Conservation (phyloP, 768 basidiomycete genomes). For the Neoboletus magnificus region DNA sequence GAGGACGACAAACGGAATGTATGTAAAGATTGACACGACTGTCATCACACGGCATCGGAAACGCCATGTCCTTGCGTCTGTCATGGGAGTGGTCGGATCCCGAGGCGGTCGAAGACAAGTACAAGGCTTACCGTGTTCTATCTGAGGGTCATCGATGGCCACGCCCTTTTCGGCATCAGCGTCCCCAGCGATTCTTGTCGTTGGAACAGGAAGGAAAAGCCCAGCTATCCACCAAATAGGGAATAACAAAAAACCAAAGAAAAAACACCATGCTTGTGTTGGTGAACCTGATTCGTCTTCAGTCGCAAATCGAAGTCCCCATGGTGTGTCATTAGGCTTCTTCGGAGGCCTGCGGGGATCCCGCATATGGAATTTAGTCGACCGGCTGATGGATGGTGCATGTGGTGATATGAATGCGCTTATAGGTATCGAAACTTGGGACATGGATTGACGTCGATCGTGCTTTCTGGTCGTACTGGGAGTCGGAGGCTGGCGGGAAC, state of each 20-base stretch:
- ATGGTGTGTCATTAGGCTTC: constrained; percentile 52
- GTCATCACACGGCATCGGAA: constrained; percentile 73
- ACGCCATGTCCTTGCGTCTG: constrained; percentile 75
- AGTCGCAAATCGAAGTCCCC: constrained; percentile 56
- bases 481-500: constrained; percentile 28
- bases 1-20: constrained; percentile 75
- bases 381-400: constrained; percentile 64
- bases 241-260: constrained; percentile 60
- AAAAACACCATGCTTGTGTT: constrained; percentile 75
- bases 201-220: constrained; percentile 51
- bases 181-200: constrained; percentile 59
- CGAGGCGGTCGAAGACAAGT: not conserved
- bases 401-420: constrained; percentile 76
- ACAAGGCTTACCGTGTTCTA: constrained; percentile 61
- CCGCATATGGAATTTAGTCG: constrained; percentile 71
- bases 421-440: constrained; percentile 74
- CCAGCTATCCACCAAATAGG: constrained; percentile 66
- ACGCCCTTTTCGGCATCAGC: constrained; percentile 63
- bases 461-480: constrained; percentile 27
- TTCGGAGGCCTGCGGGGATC: constrained; percentile 69
- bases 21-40: constrained; percentile 63
- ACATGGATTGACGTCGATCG: constrained; percentile 51
- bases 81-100: constrained; percentile 4
- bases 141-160: constrained; percentile 73
- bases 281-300: constrained; percentile 51